Conservation (phyloP, 768 basidiomycete genomes). For the Cystobasidiopsis lactophilus region DNA sequence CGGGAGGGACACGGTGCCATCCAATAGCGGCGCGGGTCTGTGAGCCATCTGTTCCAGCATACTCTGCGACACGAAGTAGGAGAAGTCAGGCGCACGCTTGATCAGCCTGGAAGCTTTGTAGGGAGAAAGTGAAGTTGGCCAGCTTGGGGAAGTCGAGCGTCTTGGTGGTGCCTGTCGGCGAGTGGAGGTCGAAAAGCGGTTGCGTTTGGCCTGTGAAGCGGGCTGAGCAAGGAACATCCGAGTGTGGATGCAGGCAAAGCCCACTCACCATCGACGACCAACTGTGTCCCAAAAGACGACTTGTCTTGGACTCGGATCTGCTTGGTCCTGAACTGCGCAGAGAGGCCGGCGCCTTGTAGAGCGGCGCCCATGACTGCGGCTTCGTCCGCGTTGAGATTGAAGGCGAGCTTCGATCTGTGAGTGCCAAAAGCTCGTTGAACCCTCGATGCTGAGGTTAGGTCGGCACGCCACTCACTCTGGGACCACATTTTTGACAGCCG, state of each 20-base stretch:
- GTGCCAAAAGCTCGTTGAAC: neutral
- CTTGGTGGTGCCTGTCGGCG: conserved; percentile 62
- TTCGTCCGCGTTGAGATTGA: conserved; percentile 93
- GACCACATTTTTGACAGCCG: conserved; percentile 50
- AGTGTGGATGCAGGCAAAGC: neutral
- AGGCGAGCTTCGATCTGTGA: conserved; percentile 53
- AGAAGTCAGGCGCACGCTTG: neutral
- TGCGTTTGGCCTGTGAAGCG: conserved; percentile 39
- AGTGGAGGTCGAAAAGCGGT: conserved; percentile 51
- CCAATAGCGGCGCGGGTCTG: conserved; percentile 32
- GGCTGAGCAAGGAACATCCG: conserved; percentile 21
- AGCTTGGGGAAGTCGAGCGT: conserved; percentile 64
- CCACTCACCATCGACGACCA: neutral
- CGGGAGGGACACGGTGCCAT: conserved; percentile 50
- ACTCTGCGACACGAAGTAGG: neutral
- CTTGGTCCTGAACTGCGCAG: conserved; percentile 84
- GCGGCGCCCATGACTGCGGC: conserved; percentile 83
- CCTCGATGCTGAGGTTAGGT: neutral
- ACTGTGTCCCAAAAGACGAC: too few relatives aligned
- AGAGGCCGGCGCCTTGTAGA: conserved; percentile 69
- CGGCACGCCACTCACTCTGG: conserved; percentile 39
- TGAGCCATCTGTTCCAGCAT: neutral
- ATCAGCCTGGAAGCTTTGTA: conserved; percentile 26
- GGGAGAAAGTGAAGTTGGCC: conserved; percentile 54
- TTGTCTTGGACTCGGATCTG: conserved; percentile 59